phyloP scores from a whole-genome alignment of 2,329 filamentous ascomycete species.

The Lachnellula hyalina region DNA sequence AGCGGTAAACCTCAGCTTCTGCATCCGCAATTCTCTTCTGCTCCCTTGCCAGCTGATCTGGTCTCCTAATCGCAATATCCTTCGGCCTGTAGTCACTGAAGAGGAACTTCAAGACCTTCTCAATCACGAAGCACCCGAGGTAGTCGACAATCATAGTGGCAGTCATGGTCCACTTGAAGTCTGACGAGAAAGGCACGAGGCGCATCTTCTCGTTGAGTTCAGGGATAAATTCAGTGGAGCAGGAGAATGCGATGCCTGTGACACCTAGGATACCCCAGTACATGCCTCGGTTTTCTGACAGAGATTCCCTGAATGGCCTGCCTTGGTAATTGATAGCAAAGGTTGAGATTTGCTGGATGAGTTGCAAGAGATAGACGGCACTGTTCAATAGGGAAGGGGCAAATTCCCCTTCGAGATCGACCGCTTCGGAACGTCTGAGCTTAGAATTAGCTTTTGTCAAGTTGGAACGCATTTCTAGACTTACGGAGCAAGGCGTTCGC shows the following conservation, averaged over 20 bases:
- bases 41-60: slow-evolving; percentile 81
- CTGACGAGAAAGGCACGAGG: slow-evolving; percentile 79
- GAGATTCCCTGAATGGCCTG: slow-evolving; percentile 91
- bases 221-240: slow-evolving; percentile 90
- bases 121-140: slow-evolving; percentile 77
- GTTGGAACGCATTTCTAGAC: slow-evolving; percentile 33
- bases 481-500: slow-evolving; percentile 80
- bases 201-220: slow-evolving; percentile 92
- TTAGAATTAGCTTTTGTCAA: slow-evolving; percentile 20
- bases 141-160: slow-evolving; percentile 84
- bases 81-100: slow-evolving; percentile 93
- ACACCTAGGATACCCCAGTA: slow-evolving; percentile 94
- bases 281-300: slow-evolving; percentile 81
- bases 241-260: slow-evolving; percentile 84
- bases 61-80: slow-evolving; percentile 81
- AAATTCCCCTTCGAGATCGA: slow-evolving; percentile 95
- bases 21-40: slow-evolving; percentile 59
- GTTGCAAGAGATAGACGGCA: slow-evolving; percentile 91
- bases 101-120: slow-evolving; percentile 74
- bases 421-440: slow-evolving; percentile 48
- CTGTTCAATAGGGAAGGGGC: slow-evolving; percentile 90
- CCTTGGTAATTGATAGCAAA: slow-evolving; percentile 99
- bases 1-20: slow-evolving; percentile 41
- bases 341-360: slow-evolving; percentile 98
- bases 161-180: slow-evolving; percentile 87